phyloP scores from a whole-genome alignment of 768 basidiomycete species.

The Cystofilobasidium bisporidii region DNA sequence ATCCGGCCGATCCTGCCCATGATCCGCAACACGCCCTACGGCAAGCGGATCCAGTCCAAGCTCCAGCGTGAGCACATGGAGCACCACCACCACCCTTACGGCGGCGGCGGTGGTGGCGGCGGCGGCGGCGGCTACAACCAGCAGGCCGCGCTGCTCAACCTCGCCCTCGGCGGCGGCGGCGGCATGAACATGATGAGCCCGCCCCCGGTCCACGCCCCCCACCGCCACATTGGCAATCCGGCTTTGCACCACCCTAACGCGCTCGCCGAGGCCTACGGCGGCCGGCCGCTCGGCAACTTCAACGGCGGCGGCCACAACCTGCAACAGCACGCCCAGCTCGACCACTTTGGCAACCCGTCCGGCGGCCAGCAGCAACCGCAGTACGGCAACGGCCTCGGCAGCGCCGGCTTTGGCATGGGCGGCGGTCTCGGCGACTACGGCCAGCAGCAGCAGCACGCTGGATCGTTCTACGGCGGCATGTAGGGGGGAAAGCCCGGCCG shows the following conservation, averaged over 20 bases:
- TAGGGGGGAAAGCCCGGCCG: too few relatives aligned
- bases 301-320: neutral
- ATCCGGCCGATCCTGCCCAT: constrained; percentile 97
- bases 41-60: constrained; percentile 98
- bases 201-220: constrained; percentile 26
- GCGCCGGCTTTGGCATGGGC: constrained; percentile 3
- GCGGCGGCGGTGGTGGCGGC: constrained; percentile 30
- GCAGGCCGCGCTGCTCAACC: constrained; percentile 30
- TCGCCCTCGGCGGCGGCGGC: constrained; percentile 25
- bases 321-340: constrained; percentile 7
- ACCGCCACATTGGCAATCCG: constrained; percentile 39
- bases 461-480: constrained; percentile 9
- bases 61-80: constrained; percentile 87
- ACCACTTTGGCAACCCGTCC: constrained; percentile 11
- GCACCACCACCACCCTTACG: constrained; percentile 33
- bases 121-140: constrained; percentile 26
- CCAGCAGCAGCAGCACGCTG: constrained; percentile 10
- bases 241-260: constrained; percentile 41
- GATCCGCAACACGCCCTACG: constrained; percentile 98
- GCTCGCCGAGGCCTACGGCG: constrained; percentile 40
- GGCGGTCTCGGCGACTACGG: constrained; percentile 2
- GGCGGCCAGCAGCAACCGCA: neutral
- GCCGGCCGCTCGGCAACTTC: constrained; percentile 5
- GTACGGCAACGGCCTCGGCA: constrained; percentile 7
- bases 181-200: constrained; percentile 16